A percentile compares a stretch with the other conserved stretches of the same genome.
Conservation (phyloP, 805 yeast species). For the Ogataea pilisensis region DNA sequence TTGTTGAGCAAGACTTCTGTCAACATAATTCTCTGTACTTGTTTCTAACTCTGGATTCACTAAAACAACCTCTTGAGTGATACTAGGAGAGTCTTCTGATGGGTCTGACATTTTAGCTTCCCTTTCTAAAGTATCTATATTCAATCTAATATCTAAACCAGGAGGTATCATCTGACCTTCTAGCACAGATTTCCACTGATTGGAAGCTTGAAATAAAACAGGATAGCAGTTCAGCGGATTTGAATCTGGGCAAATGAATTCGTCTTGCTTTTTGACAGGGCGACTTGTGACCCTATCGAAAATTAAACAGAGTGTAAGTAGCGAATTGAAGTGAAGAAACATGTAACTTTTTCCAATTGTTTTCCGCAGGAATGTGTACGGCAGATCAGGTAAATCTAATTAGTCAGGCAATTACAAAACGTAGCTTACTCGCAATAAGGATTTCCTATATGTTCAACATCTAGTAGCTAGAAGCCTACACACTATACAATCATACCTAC, state of each 20-base stretch:
- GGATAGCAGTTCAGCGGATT: slow-evolving; percentile 58
- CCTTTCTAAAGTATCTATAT: slow-evolving; percentile 64
- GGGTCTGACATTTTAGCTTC: slow-evolving; percentile 60
- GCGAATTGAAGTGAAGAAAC: neutral
- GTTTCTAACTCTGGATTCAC: neutral
- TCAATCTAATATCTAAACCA: slow-evolving; percentile 73
- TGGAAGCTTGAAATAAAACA: slow-evolving; percentile 53
- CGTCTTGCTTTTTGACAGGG: slow-evolving; percentile 3
- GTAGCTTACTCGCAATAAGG: too few species aligned
- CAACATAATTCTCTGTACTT: neutral
- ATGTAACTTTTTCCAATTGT: neutral
- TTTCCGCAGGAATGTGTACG: too few species aligned
- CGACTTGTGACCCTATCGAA: slow-evolving; percentile 5
- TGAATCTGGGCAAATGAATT: slow-evolving; percentile 38
- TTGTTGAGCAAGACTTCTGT: slow-evolving; percentile 7
- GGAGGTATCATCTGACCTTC: slow-evolving; percentile 76
- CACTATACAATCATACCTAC: too few species aligned
- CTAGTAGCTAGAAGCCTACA: too few species aligned
- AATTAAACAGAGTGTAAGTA: slow-evolving; percentile 2
- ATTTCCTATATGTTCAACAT: too few species aligned
- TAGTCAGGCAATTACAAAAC: too few species aligned
- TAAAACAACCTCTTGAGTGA: slow-evolving; percentile 3
- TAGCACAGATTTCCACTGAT: slow-evolving; percentile 64
- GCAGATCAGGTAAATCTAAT: too few species aligned
- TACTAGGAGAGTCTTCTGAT: slow-evolving; percentile 13